phyloP scores from a whole-genome alignment of 805 yeast genomes.

The Metschnikowia amazonensis region DNA sequence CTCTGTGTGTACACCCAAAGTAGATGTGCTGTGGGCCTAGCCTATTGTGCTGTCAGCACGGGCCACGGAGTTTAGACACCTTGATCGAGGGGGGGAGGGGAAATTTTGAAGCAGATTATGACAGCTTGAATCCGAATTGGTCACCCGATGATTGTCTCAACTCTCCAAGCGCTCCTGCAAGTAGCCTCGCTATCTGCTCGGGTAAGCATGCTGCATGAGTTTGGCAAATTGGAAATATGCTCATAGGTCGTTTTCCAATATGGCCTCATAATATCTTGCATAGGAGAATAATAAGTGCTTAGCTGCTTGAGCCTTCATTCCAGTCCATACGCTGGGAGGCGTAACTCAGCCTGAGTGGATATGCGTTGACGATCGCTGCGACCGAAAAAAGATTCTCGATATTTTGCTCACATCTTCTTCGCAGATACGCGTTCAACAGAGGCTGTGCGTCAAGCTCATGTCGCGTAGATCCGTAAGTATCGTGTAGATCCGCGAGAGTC shows the following conservation, averaged over 20 bases:
- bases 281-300: not conserved
- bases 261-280: not conserved
- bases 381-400: not conserved
- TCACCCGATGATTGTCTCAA: not conserved
- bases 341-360: not conserved
- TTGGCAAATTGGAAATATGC: not conserved
- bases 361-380: not conserved
- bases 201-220: slow-evolving; percentile 2
- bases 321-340: not conserved
- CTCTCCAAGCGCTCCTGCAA: slow-evolving; percentile 2
- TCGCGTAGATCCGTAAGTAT: no score
- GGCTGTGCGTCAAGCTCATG: not conserved
- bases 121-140: not conserved
- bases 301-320: not conserved
- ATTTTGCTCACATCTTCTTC: not conserved
- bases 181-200: slow-evolving; percentile 3
- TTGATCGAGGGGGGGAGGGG: not conserved
- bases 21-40: no score
- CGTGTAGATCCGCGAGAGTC: not conserved
- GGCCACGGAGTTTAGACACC: no score
- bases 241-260: not conserved
- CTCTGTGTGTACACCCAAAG: no score
- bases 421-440: slow-evolving; percentile 1
- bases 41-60: not conserved
- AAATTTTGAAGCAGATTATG: not conserved